These are phyloP conservation scores for Erodium texanum DNA, from an alignment of 441 rosid genomes.

Conservation along the genomic window DNA sequence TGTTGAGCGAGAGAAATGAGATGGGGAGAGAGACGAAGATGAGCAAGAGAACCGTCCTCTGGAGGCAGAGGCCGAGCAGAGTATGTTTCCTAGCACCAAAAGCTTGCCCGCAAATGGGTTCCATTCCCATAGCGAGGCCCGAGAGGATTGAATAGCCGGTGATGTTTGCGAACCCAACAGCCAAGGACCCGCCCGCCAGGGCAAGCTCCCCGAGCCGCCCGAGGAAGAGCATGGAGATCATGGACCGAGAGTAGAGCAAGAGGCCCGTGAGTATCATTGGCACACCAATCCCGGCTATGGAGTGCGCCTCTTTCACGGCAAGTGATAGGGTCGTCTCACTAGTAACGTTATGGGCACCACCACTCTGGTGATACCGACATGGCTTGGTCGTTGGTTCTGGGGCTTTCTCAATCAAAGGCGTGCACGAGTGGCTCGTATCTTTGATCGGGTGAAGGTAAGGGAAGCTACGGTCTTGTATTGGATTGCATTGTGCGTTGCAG, in stretches of 20 bases:
- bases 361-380: not conserved
- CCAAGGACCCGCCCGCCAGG: constrained; percentile 82
- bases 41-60: constrained; percentile 54
- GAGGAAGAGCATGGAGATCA: constrained; percentile 74
- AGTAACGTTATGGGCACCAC: not conserved
- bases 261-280: constrained; percentile 74
- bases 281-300: constrained; percentile 45
- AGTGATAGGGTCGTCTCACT: constrained; percentile 23
- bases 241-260: constrained; percentile 75
- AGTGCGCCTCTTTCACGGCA: constrained; percentile 37
- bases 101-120: constrained; percentile 83
- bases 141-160: constrained; percentile 83
- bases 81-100: constrained; percentile 57
- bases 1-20: constrained; percentile 61
- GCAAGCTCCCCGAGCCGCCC: constrained; percentile 63
- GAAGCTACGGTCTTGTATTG: constrained; percentile 10
- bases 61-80: constrained; percentile 53
- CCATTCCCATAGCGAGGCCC: constrained; percentile 88
- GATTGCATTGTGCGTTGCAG: constrained; percentile 25
- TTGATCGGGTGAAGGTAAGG: constrained; percentile 16
- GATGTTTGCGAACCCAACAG: constrained; percentile 77
- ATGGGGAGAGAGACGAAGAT: constrained; percentile 54
- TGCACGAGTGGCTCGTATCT: too few species aligned
- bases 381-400: constrained; percentile 10
- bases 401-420: constrained; percentile 27